Evolutionary conservation across 2,329 filamentous ascomycete species (phyloP).

Genomic region (Nothophoma quercina): DNA sequence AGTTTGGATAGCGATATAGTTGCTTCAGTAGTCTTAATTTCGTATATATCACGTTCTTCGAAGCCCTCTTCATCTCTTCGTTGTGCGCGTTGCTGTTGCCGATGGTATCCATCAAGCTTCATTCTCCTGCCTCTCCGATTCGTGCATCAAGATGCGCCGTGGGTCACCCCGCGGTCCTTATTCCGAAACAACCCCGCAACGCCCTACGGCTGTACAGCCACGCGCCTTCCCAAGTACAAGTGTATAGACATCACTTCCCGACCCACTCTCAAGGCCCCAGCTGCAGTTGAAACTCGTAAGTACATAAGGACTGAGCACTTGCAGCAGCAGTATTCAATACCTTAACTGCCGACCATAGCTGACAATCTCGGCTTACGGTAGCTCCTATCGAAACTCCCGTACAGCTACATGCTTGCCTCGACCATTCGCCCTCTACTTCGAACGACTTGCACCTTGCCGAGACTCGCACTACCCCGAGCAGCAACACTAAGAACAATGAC

Average conservation of each 20-base stretch:
- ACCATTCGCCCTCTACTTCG: slow-evolving; percentile 2
- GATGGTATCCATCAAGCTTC: slow-evolving; percentile 1
- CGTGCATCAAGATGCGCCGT: slow-evolving; percentile 12
- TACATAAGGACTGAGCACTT: neutral
- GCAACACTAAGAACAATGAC: slow-evolving; percentile 14
- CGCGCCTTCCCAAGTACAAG: slow-evolving; percentile 14
- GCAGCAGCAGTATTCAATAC: too few relatives aligned
- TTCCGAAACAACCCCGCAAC: slow-evolving; percentile 14
- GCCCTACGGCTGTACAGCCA: slow-evolving; percentile 17
- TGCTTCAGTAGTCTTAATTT: slow-evolving; percentile 21
- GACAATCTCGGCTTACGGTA: slow-evolving; percentile 2
- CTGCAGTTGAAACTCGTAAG: slow-evolving; percentile 5
- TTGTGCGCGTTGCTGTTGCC: neutral
- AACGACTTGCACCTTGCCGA: neutral
- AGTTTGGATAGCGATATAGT: slow-evolving; percentile 24
- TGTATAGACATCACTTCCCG: neutral
- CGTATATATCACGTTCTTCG: slow-evolving; percentile 11
- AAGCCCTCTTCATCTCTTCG: neutral
- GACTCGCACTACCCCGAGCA: neutral
- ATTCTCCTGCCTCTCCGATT: slow-evolving; percentile 15
- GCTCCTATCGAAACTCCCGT: slow-evolving; percentile 2
- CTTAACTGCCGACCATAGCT: too few relatives aligned
- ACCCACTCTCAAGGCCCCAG: neutral
- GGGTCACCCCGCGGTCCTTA: slow-evolving; percentile 6
- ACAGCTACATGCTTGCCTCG: neutral